phyloP scores from a whole-genome alignment of 78 protist genomes.

The Blattamonas nauphoetae region DNA sequence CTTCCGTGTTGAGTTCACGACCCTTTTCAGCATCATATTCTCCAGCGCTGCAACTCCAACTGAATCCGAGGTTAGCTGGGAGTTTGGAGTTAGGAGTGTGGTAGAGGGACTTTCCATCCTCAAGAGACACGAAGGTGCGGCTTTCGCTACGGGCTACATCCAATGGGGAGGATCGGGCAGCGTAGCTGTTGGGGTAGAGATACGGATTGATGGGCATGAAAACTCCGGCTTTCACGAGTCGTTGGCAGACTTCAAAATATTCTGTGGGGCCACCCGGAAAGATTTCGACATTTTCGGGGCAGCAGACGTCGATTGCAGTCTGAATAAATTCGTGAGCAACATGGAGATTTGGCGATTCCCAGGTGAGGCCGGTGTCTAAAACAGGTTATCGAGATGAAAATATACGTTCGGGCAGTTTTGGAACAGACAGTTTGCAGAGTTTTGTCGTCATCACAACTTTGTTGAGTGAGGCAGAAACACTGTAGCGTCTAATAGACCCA shows the following conservation, averaged over 20 bases:
- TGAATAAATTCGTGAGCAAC: background rate
- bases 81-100: background rate
- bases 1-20: conserved; percentile 60
- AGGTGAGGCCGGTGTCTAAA: too few relatives aligned
- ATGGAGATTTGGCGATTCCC: background rate
- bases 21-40: conserved; percentile 69
- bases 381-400: too few relatives aligned
- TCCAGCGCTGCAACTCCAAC: conserved; percentile 6
- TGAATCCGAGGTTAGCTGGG: background rate
- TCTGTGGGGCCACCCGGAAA: background rate
- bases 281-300: background rate
- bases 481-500: too few relatives aligned
- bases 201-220: background rate
- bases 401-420: too few relatives aligned
- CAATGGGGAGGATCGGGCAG: conserved; percentile 62
- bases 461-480: too few relatives aligned
- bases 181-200: conserved; percentile 48
- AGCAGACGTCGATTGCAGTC: background rate
- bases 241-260: background rate
- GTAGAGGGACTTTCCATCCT: background rate
- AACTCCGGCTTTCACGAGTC: background rate
- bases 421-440: too few relatives aligned
- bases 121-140: conserved; percentile 57
- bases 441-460: too few relatives aligned
- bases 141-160: conserved; percentile 57